Percentiles rank a stretch among this genome's conserved stretches.
These are phyloP conservation scores for Lasiodiplodia gonubiensis DNA, from an alignment of 2,329 filamentous ascomycete species.

Conservation along the genomic window DNA sequence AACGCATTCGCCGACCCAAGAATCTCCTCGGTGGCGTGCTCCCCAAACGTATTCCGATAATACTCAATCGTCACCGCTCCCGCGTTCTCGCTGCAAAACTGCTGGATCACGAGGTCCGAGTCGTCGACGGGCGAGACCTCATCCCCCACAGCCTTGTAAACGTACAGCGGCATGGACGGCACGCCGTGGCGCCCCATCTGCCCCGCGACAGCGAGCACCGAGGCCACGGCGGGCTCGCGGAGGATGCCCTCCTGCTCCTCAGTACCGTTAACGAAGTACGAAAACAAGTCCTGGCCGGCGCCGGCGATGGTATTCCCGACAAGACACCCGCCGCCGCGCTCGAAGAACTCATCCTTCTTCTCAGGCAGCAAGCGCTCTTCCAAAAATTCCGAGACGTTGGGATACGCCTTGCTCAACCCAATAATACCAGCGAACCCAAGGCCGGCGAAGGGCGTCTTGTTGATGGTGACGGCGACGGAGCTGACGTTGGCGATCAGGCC, in stretches of 20 bases:
- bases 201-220: conserved; percentile 23
- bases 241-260: conserved; percentile 8
- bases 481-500: conserved; percentile 40
- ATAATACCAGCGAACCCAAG: conserved; percentile 35
- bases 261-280: conserved; percentile 32
- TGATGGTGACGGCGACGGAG: conserved; percentile 35
- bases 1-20: conserved; percentile 30
- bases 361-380: conserved; percentile 28
- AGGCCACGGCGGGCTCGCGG: conserved; percentile 12
- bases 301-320: conserved; percentile 21
- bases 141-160: conserved; percentile 42
- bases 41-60: conserved; percentile 37
- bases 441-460: conserved; percentile 34
- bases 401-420: conserved; percentile 35
- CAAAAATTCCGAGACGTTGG: conserved; percentile 31
- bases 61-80: conserved; percentile 35
- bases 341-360: conserved; percentile 29
- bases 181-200: conserved; percentile 33
- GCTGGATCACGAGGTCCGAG: conserved; percentile 37
- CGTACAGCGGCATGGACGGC: conserved; percentile 37
- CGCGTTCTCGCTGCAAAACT: conserved; percentile 33
- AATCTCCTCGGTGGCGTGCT: conserved; percentile 34
- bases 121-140: conserved; percentile 38
- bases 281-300: conserved; percentile 30
- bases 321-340: conserved; percentile 23